Evolutionary conservation across 352 stramenopile genomes (phyloP).

Genomic region (Discostella stelligera): DNA sequence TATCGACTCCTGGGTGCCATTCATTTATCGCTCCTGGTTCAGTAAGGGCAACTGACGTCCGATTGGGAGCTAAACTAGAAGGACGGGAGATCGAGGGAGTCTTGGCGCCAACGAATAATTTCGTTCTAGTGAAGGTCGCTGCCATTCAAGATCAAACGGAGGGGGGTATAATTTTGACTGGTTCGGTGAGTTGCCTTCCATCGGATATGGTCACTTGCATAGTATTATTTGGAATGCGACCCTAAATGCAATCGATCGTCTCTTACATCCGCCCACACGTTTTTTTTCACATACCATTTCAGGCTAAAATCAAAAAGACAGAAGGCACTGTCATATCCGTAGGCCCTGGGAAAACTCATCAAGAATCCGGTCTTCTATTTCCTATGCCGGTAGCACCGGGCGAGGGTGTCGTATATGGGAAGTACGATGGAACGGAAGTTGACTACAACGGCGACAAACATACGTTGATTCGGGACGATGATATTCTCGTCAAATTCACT

Average conservation of each 20-base stretch:
- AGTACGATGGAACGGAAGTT: constrained; percentile 84
- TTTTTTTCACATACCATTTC: constrained; percentile 23
- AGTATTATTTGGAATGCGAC: neutral
- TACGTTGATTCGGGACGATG: constrained; percentile 82
- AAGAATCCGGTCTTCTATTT: constrained; percentile 78
- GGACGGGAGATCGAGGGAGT: constrained; percentile 72
- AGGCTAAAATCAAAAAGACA: constrained; percentile 81
- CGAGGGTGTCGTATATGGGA: constrained; percentile 81
- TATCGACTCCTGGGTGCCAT: neutral
- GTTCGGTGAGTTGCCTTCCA: constrained; percentile 46
- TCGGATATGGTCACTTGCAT: neutral
- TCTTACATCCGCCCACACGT: neutral
- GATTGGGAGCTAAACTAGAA: constrained; percentile 59
- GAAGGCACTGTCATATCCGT: constrained; percentile 77
- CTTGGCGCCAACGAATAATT: constrained; percentile 83
- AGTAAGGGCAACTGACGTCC: constrained; percentile 9
- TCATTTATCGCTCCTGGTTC: constrained; percentile 1
- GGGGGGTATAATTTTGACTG: constrained; percentile 80
- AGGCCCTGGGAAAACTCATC: constrained; percentile 79
- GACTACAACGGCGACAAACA: constrained; percentile 80
- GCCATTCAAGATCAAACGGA: constrained; percentile 66
- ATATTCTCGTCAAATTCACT: constrained; percentile 82
- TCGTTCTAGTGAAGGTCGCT: constrained; percentile 81
- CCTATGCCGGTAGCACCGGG: constrained; percentile 72
- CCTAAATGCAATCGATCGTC: neutral